Conservation (phyloP, 225 moss, liverwort and hornwort genomes). For the Climacium dendroides region DNA sequence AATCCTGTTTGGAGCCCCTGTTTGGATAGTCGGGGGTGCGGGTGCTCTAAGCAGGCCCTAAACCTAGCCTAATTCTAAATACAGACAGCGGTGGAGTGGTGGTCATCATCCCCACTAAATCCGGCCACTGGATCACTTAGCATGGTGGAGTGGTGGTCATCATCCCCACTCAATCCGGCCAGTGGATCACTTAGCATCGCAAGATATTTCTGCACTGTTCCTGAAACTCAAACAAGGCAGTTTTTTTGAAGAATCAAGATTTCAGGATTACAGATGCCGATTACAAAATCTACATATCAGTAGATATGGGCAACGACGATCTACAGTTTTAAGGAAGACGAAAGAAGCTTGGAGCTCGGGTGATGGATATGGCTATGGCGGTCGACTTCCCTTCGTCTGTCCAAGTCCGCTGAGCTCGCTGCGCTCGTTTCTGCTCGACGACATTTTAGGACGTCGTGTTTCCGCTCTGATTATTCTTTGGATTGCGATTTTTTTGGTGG, state of each 20-base stretch:
- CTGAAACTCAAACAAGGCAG: no score
- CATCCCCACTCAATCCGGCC: no score
- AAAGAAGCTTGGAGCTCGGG: background rate
- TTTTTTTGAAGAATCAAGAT: background rate
- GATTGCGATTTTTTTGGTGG: background rate
- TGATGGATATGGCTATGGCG: slow-evolving; percentile 8
- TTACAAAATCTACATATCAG: rapidly evolving
- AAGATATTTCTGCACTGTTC: no score
- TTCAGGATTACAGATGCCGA: background rate
- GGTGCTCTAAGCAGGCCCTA: no score
- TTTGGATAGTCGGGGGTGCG: no score
- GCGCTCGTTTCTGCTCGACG: background rate
- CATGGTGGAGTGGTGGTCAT: no score
- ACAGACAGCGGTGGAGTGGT: no score
- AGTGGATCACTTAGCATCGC: no score
- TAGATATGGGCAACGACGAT: background rate
- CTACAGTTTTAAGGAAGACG: background rate
- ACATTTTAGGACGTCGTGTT: background rate
- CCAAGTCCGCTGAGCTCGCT: background rate
- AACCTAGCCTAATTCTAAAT: no score
- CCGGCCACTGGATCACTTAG: no score
- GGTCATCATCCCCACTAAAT: no score
- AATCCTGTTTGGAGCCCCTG: no score
- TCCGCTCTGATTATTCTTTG: background rate
- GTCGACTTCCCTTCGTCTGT: background rate